A percentile compares a stretch with the other conserved stretches of the same genome.
Conservation (phyloP, 306 rosid genomes). For the Corylus americana region DNA sequence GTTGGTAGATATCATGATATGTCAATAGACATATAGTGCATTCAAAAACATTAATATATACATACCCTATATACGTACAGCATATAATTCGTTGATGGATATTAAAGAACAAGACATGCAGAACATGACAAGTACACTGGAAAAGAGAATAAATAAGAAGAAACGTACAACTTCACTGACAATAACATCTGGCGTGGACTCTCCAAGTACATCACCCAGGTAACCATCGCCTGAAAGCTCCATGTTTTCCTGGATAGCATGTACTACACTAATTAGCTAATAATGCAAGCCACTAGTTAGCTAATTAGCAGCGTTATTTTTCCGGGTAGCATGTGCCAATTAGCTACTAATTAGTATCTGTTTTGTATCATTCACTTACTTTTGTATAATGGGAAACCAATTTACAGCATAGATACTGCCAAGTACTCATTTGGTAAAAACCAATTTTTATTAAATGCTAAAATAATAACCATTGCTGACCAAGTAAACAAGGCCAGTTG, state of each 20-base stretch:
- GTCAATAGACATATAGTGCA: background rate
- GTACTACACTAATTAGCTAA: constrained; percentile 30
- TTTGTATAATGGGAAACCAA: background rate
- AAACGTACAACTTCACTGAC: constrained; percentile 82
- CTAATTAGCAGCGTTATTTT: background rate
- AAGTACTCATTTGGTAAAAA: background rate
- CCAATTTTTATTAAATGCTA: background rate
- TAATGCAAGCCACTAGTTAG: background rate
- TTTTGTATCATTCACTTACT: background rate
- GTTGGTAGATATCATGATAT: background rate
- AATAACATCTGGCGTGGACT: constrained; percentile 87
- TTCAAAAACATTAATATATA: background rate
- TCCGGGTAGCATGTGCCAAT: background rate
- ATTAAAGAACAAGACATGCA: constrained; percentile 15
- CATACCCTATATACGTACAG: background rate
- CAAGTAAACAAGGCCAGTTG: background rate
- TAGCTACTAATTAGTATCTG: background rate
- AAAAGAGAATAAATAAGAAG: background rate
- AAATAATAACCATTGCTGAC: background rate
- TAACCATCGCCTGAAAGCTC: constrained; percentile 81
- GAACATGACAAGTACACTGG: constrained; percentile 9
- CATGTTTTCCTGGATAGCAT: constrained; percentile 66
- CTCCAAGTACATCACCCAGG: constrained; percentile 85
- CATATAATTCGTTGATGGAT: background rate
- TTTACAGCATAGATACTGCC: background rate